Evolutionary conservation across 1,139 yeast species (phyloP), one percentile per base, ranked within the genome.

Genomic region (Kodamaea sp.): DNA sequence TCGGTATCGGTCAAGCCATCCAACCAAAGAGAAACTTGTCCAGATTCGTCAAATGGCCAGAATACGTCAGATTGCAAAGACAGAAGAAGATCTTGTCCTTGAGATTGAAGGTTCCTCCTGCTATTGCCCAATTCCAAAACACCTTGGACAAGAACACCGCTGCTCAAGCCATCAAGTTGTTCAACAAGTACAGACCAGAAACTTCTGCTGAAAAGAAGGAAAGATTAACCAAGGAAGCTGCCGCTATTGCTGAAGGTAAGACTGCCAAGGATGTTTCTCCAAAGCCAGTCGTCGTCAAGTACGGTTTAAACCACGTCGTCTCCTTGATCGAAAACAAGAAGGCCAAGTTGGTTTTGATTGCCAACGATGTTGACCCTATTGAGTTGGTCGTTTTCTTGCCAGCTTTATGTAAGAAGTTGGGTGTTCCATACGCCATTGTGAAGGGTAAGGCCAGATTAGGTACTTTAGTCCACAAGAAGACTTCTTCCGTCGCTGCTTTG

Each of bases 361-460:
- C 97, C 68, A 84, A 90, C 78, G 97, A 90, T 61, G 97, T 90
- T 63, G 97, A 90, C 80, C 97, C 97, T 68, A 87, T 90, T 65
- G 97, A 90, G 76, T 80, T 90, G 67, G 97, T 90, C 57, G 77
- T 90, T 56, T 90, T 86, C 83, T 78, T 90, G 57, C 97, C 97
- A 66, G 97, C 97, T 71, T 82, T 90, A 65, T 90, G 97, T 80
- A 87, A 92, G 79, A 90, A 90, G 84, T 83, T 90, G 94, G 97
- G 97, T 75, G 89, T 92, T 55, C 97, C 97, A 69, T 90, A 89
- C 78, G 97, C 97, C 56, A 85, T 90, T 66, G 88, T 90, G 62
- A 90, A 90, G 82, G 97, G 97, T 73, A 90, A 89, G 84, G 96
- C 97, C 53, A 88, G 97, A 82, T 83, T 90, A 63, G 97, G 97